Conservation (phyloP, 257 asterid genomes). For the Fraxinus cuspidata region DNA sequence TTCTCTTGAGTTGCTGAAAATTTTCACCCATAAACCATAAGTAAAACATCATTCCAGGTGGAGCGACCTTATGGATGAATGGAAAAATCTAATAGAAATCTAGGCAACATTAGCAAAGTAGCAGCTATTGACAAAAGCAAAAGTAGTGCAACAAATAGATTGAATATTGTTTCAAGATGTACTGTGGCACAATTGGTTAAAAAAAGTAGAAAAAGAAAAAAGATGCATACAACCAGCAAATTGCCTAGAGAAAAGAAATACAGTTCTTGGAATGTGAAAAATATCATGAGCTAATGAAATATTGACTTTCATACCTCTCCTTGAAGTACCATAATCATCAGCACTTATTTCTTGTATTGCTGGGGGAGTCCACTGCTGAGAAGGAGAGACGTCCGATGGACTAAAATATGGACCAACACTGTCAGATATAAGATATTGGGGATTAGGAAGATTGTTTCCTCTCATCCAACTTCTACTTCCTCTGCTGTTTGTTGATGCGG, state of each 20-base stretch:
- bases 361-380: conserved; percentile 89
- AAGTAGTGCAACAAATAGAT: neutral
- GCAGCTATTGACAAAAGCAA: neutral
- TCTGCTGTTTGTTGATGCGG: conserved; percentile 90
- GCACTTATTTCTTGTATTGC: conserved; percentile 75
- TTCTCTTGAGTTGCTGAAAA: neutral
- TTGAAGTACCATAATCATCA: conserved; percentile 65
- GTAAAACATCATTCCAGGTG: neutral
- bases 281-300: neutral
- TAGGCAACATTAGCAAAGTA: neutral
- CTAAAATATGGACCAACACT: conserved; percentile 69
- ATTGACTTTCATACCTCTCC: conserved; percentile 55
- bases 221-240: conserved; percentile 2
- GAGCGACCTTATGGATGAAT: neutral
- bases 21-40: neutral
- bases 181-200: neutral
- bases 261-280: neutral
- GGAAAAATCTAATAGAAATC: neutral
- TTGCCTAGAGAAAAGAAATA: conserved; percentile 17
- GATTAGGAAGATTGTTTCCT: conserved; percentile 60
- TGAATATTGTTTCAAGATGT: neutral
- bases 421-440: conserved; percentile 70
- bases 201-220: neutral
- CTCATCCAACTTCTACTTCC: conserved; percentile 90
- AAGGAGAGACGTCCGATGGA: conserved; percentile 84